These are phyloP conservation scores for Tolypocladium amazonense DNA, from an alignment of 2,329 filamentous ascomycete genomes.

Conservation along the genomic window DNA sequence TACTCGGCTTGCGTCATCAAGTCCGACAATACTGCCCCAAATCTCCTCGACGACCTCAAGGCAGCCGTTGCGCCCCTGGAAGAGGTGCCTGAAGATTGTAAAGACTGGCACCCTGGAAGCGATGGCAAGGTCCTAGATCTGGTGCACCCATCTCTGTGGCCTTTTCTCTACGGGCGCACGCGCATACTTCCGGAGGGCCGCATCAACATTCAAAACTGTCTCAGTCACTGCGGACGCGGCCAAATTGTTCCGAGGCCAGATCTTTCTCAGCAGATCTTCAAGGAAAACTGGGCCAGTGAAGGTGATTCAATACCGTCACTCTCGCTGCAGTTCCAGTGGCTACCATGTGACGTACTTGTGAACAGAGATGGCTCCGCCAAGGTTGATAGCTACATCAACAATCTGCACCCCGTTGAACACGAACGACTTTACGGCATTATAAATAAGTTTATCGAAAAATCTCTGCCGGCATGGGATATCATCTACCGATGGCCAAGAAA, in stretches of 20 bases:
- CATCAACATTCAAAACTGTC: constrained; percentile 25
- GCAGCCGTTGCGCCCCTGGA: constrained; percentile 36
- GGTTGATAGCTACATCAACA: constrained; percentile 43
- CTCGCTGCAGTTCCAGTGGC: not conserved
- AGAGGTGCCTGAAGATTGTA: constrained; percentile 32
- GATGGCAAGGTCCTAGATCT: constrained; percentile 48
- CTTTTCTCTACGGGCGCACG: constrained; percentile 42
- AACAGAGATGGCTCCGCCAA: constrained; percentile 16
- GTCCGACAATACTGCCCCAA: constrained; percentile 17
- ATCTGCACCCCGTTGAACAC: constrained; percentile 33
- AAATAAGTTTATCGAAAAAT: constrained; percentile 26
- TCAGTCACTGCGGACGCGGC: constrained; percentile 23
- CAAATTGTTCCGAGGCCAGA: constrained; percentile 11
- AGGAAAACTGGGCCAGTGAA: not conserved
- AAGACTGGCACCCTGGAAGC: constrained; percentile 53
- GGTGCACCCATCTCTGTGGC: constrained; percentile 54
- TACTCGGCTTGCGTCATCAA: constrained; percentile 21
- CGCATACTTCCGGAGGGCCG: constrained; percentile 16
- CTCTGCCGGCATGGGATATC: constrained; percentile 35
- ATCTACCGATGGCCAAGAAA: constrained; percentile 19
- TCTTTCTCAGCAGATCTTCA: not conserved
- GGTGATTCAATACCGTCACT: not conserved
- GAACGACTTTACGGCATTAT: constrained; percentile 26
- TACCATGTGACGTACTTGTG: not conserved
- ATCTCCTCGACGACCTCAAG: constrained; percentile 24